Evolutionary conservation across 306 rosid genomes (phyloP), one percentile per base, ranked within the genome.

Genomic region (Castanea sativa): DNA sequence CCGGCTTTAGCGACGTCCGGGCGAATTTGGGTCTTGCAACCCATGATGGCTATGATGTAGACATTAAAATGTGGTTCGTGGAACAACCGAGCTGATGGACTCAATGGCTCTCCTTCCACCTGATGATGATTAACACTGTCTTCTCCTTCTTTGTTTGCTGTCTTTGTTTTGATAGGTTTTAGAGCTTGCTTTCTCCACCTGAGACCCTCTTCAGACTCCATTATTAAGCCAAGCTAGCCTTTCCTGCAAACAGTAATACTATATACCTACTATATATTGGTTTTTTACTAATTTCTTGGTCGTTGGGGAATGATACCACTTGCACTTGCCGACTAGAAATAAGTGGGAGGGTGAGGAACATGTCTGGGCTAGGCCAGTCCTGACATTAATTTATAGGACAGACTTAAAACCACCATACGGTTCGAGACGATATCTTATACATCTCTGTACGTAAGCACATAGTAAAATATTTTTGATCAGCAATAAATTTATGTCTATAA

Each of bases 21-120:
- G 56, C 32, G 25, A 65, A 80, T 76, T 72, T 23, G 43, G 27
- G 84, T 76, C 29, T 71, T 72, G 41, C 27, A 25, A 5, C 87
- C 87, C 67, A 84, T 73, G 69, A 80, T 81, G 13, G 85, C 87
- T 60, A 84, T 20, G 41, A 80, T 25, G 78, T 84, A 83, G 18
- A 80, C 75, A 27, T 80, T 84, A 76, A 80, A 80, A 38, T 77
- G 77, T 25, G 87, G 85, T 32, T 84, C 85, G 11, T 84, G 85
- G 30, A 84, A 84, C 69, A 84, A 49, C 6, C 76, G 68, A 15
- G 85, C 87, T 0, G 79, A 74, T 2, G 83, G 87, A 38, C 87
- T 84, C 58, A 84, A 9, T 4, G 87, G 80, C 77, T 84, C 75
- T 69, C 76, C 70, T 23, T 78, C 79, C 33, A 63, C n/a, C 55